Percentiles rank a stretch among this genome's conserved stretches.
Conservation (phyloP, 306 rosid genomes). For the Pterocarpus macrocarpus region DNA sequence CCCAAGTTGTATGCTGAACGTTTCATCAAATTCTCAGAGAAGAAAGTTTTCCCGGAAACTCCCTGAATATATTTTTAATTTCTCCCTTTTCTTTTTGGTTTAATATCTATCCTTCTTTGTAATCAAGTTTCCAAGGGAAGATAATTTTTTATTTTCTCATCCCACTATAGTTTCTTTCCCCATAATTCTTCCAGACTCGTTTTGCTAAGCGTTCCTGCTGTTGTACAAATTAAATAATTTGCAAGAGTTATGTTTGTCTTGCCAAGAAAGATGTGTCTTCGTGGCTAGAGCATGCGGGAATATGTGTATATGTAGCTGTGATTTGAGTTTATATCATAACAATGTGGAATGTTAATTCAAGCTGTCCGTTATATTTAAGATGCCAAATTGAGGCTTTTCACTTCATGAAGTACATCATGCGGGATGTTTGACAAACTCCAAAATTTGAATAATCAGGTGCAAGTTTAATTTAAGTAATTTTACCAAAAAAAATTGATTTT, state of each 20-base stretch:
- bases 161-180: not conserved
- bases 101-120: not conserved
- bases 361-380: too few species aligned
- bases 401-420: too few species aligned
- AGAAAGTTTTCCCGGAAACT: constrained; percentile 59
- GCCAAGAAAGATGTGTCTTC: not conserved
- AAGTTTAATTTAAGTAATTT: too few species aligned
- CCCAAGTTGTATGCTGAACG: constrained; percentile 73
- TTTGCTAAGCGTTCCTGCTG: not conserved
- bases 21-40: constrained; percentile 71
- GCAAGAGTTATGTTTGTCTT: not conserved
- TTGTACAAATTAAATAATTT: not conserved
- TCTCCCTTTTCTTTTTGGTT: not conserved
- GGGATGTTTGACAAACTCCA: too few species aligned
- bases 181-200: not conserved
- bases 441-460: too few species aligned
- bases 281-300: not conserved
- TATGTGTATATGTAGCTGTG: too few species aligned
- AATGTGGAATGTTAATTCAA: too few species aligned
- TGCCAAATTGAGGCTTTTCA: too few species aligned
- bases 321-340: too few species aligned
- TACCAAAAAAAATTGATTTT: too few species aligned
- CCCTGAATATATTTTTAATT: constrained; percentile 40
- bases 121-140: constrained; percentile 18
- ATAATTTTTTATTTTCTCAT: not conserved